Conservation (phyloP, 495 filamentous ascomycete genomes). For the Baudoinia panamericana region DNA sequence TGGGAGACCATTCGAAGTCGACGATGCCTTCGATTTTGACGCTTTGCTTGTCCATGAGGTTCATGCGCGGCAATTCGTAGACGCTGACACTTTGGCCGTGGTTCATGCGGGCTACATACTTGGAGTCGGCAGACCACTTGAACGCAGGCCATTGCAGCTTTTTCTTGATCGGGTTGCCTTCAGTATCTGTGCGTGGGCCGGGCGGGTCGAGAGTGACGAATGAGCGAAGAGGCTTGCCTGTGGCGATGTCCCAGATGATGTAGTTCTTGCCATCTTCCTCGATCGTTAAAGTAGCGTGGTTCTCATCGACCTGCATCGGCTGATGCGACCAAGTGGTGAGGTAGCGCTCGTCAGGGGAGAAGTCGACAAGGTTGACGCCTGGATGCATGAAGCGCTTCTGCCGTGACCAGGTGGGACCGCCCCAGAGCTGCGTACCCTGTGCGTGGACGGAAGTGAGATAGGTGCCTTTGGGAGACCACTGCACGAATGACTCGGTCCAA, state of each 20-base stretch:
- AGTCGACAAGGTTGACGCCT: constrained; percentile 87
- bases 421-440: constrained; percentile 95
- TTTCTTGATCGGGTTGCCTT: constrained; percentile 61
- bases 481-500: constrained; percentile 95
- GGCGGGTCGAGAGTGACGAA: constrained; percentile 77
- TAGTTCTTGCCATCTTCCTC: constrained; percentile 99
- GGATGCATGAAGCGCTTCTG: constrained; percentile 90
- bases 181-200: constrained; percentile 40
- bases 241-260: constrained; percentile 93
- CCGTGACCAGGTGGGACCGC: constrained; percentile 73
- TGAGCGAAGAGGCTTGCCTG: constrained; percentile 76
- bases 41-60: constrained; percentile 69
- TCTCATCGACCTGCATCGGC: constrained; percentile 82
- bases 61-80: constrained; percentile 89
- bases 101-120: constrained; percentile 85
- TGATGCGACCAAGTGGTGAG: constrained; percentile 91
- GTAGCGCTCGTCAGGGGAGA: constrained; percentile 86
- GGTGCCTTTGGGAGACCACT: constrained; percentile 93
- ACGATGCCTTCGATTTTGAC: constrained; percentile 93
- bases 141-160: constrained; percentile 97
- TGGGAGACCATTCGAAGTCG: constrained; percentile 95
- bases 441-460: constrained; percentile 88
- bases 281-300: constrained; percentile 61
- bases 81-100: constrained; percentile 82
- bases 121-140: constrained; percentile 97